These are phyloP conservation scores for Escallonia rubra DNA, from an alignment of 129 eudicot genomes.

Conservation along the genomic window DNA sequence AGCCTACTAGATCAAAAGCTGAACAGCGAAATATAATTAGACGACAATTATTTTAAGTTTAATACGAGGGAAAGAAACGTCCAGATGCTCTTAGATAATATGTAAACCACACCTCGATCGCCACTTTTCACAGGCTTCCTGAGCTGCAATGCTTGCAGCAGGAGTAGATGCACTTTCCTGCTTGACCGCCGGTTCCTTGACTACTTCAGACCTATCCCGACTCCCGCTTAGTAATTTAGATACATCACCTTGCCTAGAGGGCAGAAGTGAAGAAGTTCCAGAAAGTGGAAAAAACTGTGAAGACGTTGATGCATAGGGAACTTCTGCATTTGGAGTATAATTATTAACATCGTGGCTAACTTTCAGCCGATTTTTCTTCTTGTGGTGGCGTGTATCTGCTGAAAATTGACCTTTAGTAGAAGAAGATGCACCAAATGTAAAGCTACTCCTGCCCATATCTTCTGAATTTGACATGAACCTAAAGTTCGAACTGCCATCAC, in stretches of 20 bases:
- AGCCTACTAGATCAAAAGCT: not conserved
- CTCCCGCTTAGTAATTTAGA: conserved; percentile 26
- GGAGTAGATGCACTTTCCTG: conserved; percentile 26
- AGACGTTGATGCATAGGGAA: conserved; percentile 28
- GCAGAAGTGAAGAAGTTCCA: conserved; percentile 32
- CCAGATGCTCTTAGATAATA: conserved; percentile 7
- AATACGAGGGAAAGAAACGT: not conserved
- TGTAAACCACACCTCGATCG: conserved; percentile 59
- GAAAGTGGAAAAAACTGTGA: conserved; percentile 34
- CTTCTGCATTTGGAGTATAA: conserved; percentile 31
- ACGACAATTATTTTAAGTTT: not conserved
- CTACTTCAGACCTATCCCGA: conserved; percentile 24
- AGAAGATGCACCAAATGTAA: conserved; percentile 63
- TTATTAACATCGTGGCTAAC: conserved; percentile 32
- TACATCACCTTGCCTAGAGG: conserved; percentile 26
- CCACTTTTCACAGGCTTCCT: conserved; percentile 92
- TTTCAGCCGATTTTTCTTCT: conserved; percentile 59
- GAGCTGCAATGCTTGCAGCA: conserved; percentile 54
- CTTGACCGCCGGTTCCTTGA: conserved; percentile 30
- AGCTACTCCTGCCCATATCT: conserved; percentile 34
- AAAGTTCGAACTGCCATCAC: conserved; percentile 35
- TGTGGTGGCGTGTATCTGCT: conserved; percentile 42
- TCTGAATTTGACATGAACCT: conserved; percentile 43
- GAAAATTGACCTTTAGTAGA: conserved; percentile 38
- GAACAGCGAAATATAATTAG: not conserved